Evolutionary conservation across 1,284 basidiomycete species (phyloP), one percentile per base, ranked within the genome.

Genomic region (Cutaneotrichosporon mucoides): DNA sequence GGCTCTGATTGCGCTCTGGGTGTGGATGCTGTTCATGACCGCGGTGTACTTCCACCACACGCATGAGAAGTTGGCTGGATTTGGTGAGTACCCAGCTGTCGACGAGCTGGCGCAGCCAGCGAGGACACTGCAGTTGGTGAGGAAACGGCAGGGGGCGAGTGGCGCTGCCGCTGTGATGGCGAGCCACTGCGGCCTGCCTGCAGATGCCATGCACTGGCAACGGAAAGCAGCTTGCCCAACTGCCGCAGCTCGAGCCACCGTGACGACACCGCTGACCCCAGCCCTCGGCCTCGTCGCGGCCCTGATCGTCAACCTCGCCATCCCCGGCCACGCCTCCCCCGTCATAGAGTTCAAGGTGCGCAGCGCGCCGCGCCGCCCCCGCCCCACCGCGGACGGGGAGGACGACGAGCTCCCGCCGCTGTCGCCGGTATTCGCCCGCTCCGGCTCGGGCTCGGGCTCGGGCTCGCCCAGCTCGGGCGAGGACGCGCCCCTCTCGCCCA

Each of bases 21-120:
- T 89, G 42, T 84, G 90, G 74, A 89, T 91, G 70, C 79, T 84
- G 10, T 84, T 84, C 64, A 88, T 88, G 54, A 97, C 94, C 12
- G 86, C 88, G 51, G 79, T 96, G 12, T 97, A 92, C 78, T 97
- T 95, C 80, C 94, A 98, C 72, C 84, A 88, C 6, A 88, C 90
- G 0, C 77, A 83, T 34, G 94, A 97, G 80, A 97, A 98, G 79
- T 63, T 91, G 42, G 85, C 87, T 0, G 94, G 94, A 2, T 87
- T 88, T 56, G 45, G 90, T 92, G 68, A 72, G 88, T 85, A 9
- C 11, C 46, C 24, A 24, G 24, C 24, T 24, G 24, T 24, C 24
- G 24, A 24, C 24, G 24, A 24, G 24, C 24, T 24, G 24, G 24
- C 24, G 24, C 24, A 24, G 24, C 24, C 24, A 24, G 24, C 24